phyloP scores from a whole-genome alignment of 2,329 filamentous ascomycete species.

The Hymenoscyphus scutula region DNA sequence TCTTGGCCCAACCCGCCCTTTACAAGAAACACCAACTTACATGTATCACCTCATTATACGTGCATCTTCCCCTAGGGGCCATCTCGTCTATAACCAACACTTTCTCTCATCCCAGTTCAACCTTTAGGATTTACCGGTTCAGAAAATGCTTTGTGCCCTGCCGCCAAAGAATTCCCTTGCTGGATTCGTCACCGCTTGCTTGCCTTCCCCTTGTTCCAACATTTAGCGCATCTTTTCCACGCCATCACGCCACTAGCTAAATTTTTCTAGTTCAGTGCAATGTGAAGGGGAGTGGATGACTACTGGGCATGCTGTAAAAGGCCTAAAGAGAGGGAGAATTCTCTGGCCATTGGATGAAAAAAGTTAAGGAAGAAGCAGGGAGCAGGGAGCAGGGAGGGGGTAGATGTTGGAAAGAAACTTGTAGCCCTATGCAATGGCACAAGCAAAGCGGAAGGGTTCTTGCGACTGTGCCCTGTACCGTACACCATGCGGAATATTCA shows the following conservation, averaged over 20 bases:
- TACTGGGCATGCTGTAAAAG: neutral
- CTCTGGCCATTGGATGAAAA: constrained; percentile 18
- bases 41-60: neutral
- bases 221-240: constrained; percentile 26
- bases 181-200: constrained; percentile 24
- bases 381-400: constrained; percentile 13
- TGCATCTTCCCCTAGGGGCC: neutral
- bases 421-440: neutral
- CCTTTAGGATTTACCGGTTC: neutral
- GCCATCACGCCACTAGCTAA: neutral
- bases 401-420: neutral
- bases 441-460: constrained; percentile 25
- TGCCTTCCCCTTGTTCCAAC: constrained; percentile 32
- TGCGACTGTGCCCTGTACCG: constrained; percentile 34
- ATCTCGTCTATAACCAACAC: constrained; percentile 9
- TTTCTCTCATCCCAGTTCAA: constrained; percentile 5
- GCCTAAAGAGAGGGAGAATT: neutral
- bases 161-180: constrained; percentile 20
- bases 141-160: constrained; percentile 9
- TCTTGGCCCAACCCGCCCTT: neutral
- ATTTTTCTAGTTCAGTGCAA: neutral
- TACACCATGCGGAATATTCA: constrained; percentile 27
- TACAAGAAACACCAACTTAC: neutral
- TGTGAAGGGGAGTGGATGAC: neutral
- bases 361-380: constrained; percentile 5